Evolutionary conservation across 495 filamentous ascomycete genomes (phyloP).

Genomic region (Bacidia rubella): DNA sequence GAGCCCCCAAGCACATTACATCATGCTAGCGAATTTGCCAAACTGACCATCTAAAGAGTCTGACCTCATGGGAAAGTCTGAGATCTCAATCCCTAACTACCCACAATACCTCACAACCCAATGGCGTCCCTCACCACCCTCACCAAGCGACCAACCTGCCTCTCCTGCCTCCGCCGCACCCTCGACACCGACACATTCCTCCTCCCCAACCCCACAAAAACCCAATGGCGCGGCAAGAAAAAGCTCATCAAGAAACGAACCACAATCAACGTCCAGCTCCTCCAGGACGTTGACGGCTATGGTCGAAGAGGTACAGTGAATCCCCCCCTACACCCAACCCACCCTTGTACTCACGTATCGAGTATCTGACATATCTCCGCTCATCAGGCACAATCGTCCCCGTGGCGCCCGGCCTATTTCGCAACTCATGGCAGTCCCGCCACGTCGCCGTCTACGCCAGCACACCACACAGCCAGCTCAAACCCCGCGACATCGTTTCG

Average conservation of each 20-base stretch:
- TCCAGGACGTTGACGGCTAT: constrained; percentile 44
- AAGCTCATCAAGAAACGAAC: constrained; percentile 31
- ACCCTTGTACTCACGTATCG: neutral
- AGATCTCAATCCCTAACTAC: too few species aligned
- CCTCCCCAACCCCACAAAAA: constrained; percentile 15
- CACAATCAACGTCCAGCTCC: constrained; percentile 45
- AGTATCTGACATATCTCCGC: neutral
- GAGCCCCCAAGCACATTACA: too few species aligned
- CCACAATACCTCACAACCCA: too few species aligned
- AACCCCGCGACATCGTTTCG: constrained; percentile 24
- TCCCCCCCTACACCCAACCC: constrained; percentile 1
- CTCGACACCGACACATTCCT: neutral
- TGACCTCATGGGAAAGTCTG: too few species aligned
- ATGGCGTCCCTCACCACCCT: neutral
- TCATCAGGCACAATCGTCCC: constrained; percentile 40
- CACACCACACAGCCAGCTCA: constrained; percentile 19
- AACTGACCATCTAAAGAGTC: too few species aligned
- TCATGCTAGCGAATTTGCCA: too few species aligned
- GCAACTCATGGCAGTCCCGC: constrained; percentile 40
- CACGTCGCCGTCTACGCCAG: constrained; percentile 43
- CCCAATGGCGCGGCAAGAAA: constrained; percentile 40
- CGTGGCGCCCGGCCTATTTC: constrained; percentile 38
- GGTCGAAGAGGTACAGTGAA: constrained; percentile 40
- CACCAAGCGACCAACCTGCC: neutral
- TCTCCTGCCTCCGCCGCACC: neutral